Evolutionary conservation across 768 basidiomycete genomes (phyloP).

Genomic region (Trametes elegans): DNA sequence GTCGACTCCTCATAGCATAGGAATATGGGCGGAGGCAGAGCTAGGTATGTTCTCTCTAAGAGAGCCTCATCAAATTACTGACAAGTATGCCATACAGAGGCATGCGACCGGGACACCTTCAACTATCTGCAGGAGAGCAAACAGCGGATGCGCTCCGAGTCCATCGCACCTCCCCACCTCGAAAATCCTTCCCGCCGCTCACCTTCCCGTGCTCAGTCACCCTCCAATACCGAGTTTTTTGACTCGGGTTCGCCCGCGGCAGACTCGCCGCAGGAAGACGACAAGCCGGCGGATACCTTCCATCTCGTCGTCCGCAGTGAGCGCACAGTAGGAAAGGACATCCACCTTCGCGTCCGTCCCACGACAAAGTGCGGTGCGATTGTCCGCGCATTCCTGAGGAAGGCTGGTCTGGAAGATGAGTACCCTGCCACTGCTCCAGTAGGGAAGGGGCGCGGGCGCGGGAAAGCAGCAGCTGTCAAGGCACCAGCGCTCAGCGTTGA

Average conservation of each 20-base stretch:
- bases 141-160: constrained; percentile 26
- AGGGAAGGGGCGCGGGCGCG: constrained; percentile 33
- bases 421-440: constrained; percentile 36
- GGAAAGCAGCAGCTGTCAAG: constrained; percentile 30
- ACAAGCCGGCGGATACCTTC: constrained; percentile 48
- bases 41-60: constrained; percentile 43
- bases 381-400: constrained; percentile 71
- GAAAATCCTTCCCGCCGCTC: constrained; percentile 4
- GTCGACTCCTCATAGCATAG: constrained; percentile 61
- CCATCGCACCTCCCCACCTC: constrained; percentile 19
- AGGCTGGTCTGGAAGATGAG: constrained; percentile 55
- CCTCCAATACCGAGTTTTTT: constrained; percentile 23
- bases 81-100: constrained; percentile 43
- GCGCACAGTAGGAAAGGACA: constrained; percentile 51
- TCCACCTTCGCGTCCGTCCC: constrained; percentile 66
- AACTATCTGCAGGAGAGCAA: constrained; percentile 56
- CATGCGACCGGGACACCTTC: constrained; percentile 60
- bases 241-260: constrained; percentile 21
- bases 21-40: constrained; percentile 66
- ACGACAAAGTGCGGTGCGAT: constrained; percentile 78
- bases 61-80: neutral
- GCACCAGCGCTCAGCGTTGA: constrained; percentile 60
- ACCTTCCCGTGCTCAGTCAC: constrained; percentile 12
- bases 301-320: constrained; percentile 65
- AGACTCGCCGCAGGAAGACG: constrained; percentile 24